Base-by-base conservation (phyloP, 805 yeast genomes). In the Candida sakaeoensis region DNA sequence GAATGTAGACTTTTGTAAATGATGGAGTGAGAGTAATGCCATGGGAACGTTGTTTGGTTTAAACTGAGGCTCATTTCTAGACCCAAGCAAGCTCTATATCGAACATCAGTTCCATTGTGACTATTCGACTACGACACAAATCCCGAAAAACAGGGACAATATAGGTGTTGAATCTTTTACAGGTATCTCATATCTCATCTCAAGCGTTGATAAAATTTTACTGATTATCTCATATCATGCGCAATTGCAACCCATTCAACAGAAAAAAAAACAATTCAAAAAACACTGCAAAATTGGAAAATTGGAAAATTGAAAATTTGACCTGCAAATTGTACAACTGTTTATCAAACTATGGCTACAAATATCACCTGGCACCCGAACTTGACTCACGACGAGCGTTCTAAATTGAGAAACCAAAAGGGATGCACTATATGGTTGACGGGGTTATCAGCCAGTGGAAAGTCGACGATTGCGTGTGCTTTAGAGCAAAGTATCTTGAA, bases 331-430 rank as follows among this genome's bases (percentile, higher is more conserved):
- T n/a, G n/a, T n/a, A n/a, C n/a, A n/a, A n/a, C n/a, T 22, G 8
- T n/a, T 6, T 12, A 19, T 6, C 27, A 24, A 33, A 61, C 45
- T 51, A 91, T 91, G 97, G 93, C 96, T 49, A 82, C 96, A 30
- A 91, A 91, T 60, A 88, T 91, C 62, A 89, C 97, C 49, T 91
- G 98, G 97, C 97, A 91, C 68, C 80, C 79, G 51, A 91, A 93
- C 57, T 70, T 91, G 52, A 81, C 93, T 16, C 88, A 84, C 62
- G 80, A 72, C 15, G 96, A 91, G 67, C 85, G 98, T 55, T 65
- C 77, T 35, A 65, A 60, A 21, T 66, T 85, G 41, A 78, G 86
- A 45, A 80, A 81, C 43, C 97, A 90, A 68, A 72, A 75, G 37
- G 98, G 98, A 35, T 82, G 85, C 42, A 91, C 98, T 16, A 72